Percentiles rank a stretch among this genome's conserved stretches.
phyloP scores from a whole-genome alignment of 1,139 yeast genomes.

The Scheffersomyces stambukii region DNA sequence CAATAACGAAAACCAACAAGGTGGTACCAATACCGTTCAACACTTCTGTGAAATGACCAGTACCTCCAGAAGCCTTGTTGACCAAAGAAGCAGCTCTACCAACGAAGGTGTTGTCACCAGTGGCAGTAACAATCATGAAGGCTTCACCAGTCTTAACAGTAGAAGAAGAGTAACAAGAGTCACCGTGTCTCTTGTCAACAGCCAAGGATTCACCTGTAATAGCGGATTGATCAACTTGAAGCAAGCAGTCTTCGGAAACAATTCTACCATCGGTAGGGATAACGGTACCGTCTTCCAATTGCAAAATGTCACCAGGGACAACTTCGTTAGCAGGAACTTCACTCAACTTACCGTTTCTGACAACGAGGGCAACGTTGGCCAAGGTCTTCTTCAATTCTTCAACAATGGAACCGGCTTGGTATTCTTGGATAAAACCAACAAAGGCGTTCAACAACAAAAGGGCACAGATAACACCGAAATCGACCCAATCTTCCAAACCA shows the following conservation, averaged over 20 bases:
- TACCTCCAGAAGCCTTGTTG: constrained; percentile 90
- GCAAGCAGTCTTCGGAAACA: constrained; percentile 81
- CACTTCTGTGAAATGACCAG: constrained; percentile 97
- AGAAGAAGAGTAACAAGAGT: constrained; percentile 86
- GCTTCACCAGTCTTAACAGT: constrained; percentile 97
- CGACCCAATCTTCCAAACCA: constrained; percentile 98
- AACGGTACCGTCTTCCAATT: constrained; percentile 91
- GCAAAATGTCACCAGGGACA: constrained; percentile 91
- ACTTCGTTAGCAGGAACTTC: constrained; percentile 78
- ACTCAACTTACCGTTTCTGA: constrained; percentile 75
- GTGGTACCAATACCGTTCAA: constrained; percentile 97
- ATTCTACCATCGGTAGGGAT: constrained; percentile 96
- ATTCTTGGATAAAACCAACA: constrained; percentile 97
- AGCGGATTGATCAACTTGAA: constrained; percentile 97
- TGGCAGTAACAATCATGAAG: constrained; percentile 91
- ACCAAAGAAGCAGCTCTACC: constrained; percentile 98
- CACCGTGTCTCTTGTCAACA: constrained; percentile 89
- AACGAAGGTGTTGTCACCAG: constrained; percentile 89
- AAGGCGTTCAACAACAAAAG: constrained; percentile 82
- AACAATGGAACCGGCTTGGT: constrained; percentile 95
- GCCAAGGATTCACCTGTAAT: constrained; percentile 98
- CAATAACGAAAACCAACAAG: constrained; percentile 82
- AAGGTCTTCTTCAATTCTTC: constrained; percentile 91
- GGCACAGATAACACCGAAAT: constrained; percentile 96
- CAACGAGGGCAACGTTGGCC: constrained; percentile 82